A percentile compares a stretch with the other conserved stretches of the same genome.
Evolutionary conservation across 352 stramenopile genomes (phyloP).

Genomic region (Phytophthora citrophthora): DNA sequence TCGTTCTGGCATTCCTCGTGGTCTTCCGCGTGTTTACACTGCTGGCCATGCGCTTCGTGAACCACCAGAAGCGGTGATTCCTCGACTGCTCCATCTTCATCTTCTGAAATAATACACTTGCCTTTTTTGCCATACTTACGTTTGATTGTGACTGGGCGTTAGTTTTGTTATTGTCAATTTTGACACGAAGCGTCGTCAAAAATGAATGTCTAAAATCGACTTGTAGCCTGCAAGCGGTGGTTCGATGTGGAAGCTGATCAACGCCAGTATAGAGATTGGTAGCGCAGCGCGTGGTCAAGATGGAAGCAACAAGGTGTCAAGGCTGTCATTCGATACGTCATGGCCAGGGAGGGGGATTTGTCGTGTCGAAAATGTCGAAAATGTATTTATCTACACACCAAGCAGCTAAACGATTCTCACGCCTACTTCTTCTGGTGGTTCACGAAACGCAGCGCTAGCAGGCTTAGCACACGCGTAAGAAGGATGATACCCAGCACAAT

Average conservation of each 20-base stretch:
- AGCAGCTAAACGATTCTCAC: too few species aligned
- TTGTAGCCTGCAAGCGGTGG: too few species aligned
- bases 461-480: slow-evolving; percentile 19
- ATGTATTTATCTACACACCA: not conserved
- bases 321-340: too few species aligned
- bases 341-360: too few species aligned
- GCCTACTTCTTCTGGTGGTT: slow-evolving; percentile 32
- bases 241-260: too few species aligned
- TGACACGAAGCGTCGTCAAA: not conserved
- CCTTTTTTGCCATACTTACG: too few species aligned
- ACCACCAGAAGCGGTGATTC: slow-evolving; percentile 37
- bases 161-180: not conserved
- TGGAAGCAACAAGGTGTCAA: too few species aligned
- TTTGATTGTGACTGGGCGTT: not conserved
- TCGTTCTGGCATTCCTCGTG: slow-evolving; percentile 24
- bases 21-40: slow-evolving; percentile 26
- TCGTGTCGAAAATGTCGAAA: not conserved
- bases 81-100: not conserved
- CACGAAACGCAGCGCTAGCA: slow-evolving; percentile 21
- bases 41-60: slow-evolving; percentile 22
- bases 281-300: too few species aligned
- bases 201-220: not conserved
- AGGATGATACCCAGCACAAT: slow-evolving; percentile 24
- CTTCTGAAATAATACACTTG: not conserved
- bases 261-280: too few species aligned